Base-by-base conservation (phyloP, 768 basidiomycete species). In the Agaricus blazei region DNA sequence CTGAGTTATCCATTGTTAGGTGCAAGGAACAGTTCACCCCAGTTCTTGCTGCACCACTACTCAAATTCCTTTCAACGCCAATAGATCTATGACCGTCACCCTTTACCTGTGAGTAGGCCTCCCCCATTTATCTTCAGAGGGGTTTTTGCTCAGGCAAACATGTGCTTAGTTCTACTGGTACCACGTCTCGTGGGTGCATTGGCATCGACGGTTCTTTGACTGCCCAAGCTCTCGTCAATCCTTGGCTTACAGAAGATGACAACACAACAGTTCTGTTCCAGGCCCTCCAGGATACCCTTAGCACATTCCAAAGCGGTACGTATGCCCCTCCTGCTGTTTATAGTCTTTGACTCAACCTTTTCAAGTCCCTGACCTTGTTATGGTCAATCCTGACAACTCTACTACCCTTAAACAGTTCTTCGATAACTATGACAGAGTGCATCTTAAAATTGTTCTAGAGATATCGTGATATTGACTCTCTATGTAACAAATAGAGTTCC, bases 21-120 rank as follows among this genome's bases (percentile, higher is more conserved):
- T 80, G 43, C 83, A 86, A 76, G 84, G 84, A 36, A 85, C 83
- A 12, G 82, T 76, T 36, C 78, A 82, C 19, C 83, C 83, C 11
- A 83, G 84, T 45, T 81, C 80, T 9, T 77, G 78, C 3, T 79
- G 75, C 5, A 69, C 80, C 47, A 74, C 71, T 38, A 81, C 81
- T 1, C 59, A 61, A 4, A 72, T 75, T 59, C 71, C 82, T 3
- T 86, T 76, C 64, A 83, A 85, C 59, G 68, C 68, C 28, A 77
- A 74, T 63, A 70, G 79, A 63, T 77, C 82, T 51, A 82, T 84
- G 68, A 83, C 83, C 0, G 83, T 86, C 68, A 86, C 84, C 0
- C 64, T 77, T 4, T 84, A 84, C 62, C 67, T 85, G 78, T 81
- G 58, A 54, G 75, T 59, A 34, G 7, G 4, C 9, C 19, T 36